A percentile compares a stretch with the other conserved stretches of the same genome.
These are phyloP conservation scores for Golubevia pallescens DNA, from an alignment of 1,284 basidiomycete genomes.

Conservation along the genomic window DNA sequence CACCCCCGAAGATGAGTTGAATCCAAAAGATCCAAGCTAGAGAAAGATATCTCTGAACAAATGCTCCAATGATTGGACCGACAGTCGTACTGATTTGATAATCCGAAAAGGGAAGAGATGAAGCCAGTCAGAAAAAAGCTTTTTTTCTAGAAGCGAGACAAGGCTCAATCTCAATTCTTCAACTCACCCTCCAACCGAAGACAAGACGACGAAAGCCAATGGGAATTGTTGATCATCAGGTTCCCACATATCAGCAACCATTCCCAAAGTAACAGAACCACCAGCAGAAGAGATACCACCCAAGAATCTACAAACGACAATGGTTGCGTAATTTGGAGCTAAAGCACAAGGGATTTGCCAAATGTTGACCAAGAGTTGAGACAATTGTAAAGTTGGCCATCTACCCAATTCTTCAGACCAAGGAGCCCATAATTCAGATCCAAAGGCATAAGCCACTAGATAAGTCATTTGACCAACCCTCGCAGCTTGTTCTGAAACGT, in stretches of 20 bases:
- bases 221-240: constrained; percentile 62
- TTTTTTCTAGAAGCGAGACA: too few species aligned
- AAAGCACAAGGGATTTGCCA: constrained; percentile 55
- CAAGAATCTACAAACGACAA: constrained; percentile 59
- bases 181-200: constrained; percentile 47
- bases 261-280: constrained; percentile 37
- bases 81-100: constrained; percentile 34
- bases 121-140: too few species aligned
- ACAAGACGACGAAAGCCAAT: constrained; percentile 59
- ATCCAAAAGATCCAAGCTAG: constrained; percentile 65
- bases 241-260: constrained; percentile 59
- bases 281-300: constrained; percentile 64
- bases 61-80: constrained; percentile 58
- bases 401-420: constrained; percentile 64
- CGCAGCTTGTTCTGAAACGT: constrained; percentile 64
- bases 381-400: constrained; percentile 55
- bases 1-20: constrained; percentile 65
- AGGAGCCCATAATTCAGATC: constrained; percentile 58
- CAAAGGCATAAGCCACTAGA: constrained; percentile 34
- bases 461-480: constrained; percentile 66
- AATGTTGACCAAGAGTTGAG: constrained; percentile 63
- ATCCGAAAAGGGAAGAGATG: too few species aligned
- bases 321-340: constrained; percentile 55
- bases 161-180: too few species aligned
- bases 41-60: constrained; percentile 29